Evolutionary conservation across 495 filamentous ascomycete genomes (phyloP).

Genomic region (Penicillium waksmanii): DNA sequence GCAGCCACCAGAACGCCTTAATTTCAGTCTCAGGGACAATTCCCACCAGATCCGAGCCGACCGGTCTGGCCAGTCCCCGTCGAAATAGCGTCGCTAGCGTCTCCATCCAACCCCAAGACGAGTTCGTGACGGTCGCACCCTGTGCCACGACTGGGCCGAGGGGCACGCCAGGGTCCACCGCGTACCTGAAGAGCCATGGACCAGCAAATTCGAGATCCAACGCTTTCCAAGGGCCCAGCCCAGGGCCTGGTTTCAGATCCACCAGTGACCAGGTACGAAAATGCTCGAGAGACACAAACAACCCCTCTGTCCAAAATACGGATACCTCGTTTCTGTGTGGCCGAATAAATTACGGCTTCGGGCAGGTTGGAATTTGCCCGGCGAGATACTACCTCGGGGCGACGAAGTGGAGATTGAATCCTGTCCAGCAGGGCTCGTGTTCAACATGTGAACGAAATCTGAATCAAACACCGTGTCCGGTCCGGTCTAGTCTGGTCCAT

Average conservation of each 20-base stretch:
- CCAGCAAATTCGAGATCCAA: slow-evolving; percentile 3
- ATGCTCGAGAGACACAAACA: slow-evolving; percentile 3
- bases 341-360: neutral
- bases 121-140: neutral
- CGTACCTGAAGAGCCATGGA: slow-evolving; percentile 9
- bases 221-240: slow-evolving; percentile 8
- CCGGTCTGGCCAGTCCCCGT: slow-evolving; percentile 3
- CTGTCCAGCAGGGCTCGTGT: neutral
- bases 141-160: slow-evolving; percentile 1
- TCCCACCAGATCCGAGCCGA: neutral
- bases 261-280: slow-evolving; percentile 14
- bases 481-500: neutral
- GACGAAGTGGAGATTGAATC: slow-evolving; percentile 3
- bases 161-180: neutral
- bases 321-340: neutral
- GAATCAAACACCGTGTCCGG: neutral
- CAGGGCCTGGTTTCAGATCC: slow-evolving; percentile 18
- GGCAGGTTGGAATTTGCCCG: neutral
- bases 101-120: slow-evolving; percentile 1
- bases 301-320: neutral
- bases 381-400: slow-evolving; percentile 4
- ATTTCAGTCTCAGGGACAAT: slow-evolving; percentile 2
- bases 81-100: slow-evolving; percentile 1
- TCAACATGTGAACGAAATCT: neutral
- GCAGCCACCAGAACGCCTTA: slow-evolving; percentile 4